Evolutionary conservation across 495 filamentous ascomycete genomes (phyloP).

Genomic region (Daldinia caldariorum): DNA sequence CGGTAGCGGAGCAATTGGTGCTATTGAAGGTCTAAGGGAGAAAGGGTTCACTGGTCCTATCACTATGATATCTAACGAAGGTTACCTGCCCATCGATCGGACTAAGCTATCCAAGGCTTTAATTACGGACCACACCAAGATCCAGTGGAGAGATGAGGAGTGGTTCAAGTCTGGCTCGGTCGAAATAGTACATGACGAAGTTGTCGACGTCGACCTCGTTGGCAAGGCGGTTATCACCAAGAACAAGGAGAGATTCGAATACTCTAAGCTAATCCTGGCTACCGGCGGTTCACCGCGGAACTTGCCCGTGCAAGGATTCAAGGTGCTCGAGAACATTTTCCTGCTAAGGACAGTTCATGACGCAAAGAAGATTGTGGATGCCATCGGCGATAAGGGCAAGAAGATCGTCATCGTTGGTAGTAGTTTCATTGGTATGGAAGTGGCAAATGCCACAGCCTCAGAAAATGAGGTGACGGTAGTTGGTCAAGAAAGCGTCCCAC

Average conservation of each 20-base stretch:
- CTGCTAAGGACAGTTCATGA: constrained; percentile 78
- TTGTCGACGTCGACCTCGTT: constrained; percentile 78
- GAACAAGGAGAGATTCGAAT: constrained; percentile 73
- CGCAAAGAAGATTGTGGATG: constrained; percentile 75
- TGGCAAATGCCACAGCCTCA: constrained; percentile 78
- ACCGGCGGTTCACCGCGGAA: constrained; percentile 82
- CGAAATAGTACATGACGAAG: constrained; percentile 77
- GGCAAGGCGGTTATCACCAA: constrained; percentile 76
- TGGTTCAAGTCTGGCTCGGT: constrained; percentile 84
- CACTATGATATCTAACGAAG: constrained; percentile 85
- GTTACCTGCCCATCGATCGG: constrained; percentile 86
- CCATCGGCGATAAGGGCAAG: constrained; percentile 85
- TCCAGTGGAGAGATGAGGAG: constrained; percentile 74
- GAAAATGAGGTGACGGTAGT: constrained; percentile 86
- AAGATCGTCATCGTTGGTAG: constrained; percentile 92
- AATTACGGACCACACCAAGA: constrained; percentile 80
- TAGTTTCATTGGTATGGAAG: constrained; percentile 97
- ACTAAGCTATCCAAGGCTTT: constrained; percentile 96
- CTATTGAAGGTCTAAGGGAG: constrained; percentile 81
- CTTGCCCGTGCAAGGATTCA: constrained; percentile 87
- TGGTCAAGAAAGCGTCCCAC: constrained; percentile 87
- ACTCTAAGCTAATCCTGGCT: constrained; percentile 89
- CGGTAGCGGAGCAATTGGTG: constrained; percentile 83
- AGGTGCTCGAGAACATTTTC: constrained; percentile 87
- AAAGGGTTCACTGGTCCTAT: constrained; percentile 83